phyloP scores from a whole-genome alignment of 441 rosid genomes.

The Euphorbia celastroides region DNA sequence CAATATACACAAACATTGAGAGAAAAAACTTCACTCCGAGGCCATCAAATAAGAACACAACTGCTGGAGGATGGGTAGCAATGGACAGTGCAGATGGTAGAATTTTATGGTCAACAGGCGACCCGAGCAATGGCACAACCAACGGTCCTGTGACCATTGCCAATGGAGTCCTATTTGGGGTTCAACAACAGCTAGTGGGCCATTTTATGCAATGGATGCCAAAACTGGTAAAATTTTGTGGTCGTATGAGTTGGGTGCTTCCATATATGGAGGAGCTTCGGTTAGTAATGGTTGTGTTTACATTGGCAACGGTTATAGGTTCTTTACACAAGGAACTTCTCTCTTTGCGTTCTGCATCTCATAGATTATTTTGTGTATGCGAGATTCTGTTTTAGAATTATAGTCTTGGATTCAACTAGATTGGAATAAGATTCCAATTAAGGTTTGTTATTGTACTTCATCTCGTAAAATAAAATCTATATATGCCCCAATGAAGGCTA shows the following conservation, averaged over 20 bases:
- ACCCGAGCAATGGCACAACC: slow-evolving; percentile 27
- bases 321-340: slow-evolving; percentile 23
- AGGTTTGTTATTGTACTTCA: no score
- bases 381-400: not conserved
- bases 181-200: slow-evolving; percentile 26
- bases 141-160: slow-evolving; percentile 31
- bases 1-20: slow-evolving; percentile 34
- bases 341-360: slow-evolving; percentile 27
- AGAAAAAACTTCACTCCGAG: slow-evolving; percentile 20
- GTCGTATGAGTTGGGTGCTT: slow-evolving; percentile 31
- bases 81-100: slow-evolving; percentile 24
- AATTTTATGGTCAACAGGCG: slow-evolving; percentile 24
- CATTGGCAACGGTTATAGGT: slow-evolving; percentile 33
- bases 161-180: slow-evolving; percentile 31
- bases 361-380: not conserved
- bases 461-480: not conserved
- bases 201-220: slow-evolving; percentile 33
- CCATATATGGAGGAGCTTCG: slow-evolving; percentile 34
- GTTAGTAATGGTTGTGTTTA: slow-evolving; percentile 34
- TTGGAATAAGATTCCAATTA: no score
- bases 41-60: slow-evolving; percentile 21
- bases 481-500: not conserved
- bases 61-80: slow-evolving; percentile 40
- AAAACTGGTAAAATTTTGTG: slow-evolving; percentile 26
- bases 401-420: no score